Evolutionary conservation across 768 basidiomycete species (phyloP).

Genomic region (Sutorius australiensis): DNA sequence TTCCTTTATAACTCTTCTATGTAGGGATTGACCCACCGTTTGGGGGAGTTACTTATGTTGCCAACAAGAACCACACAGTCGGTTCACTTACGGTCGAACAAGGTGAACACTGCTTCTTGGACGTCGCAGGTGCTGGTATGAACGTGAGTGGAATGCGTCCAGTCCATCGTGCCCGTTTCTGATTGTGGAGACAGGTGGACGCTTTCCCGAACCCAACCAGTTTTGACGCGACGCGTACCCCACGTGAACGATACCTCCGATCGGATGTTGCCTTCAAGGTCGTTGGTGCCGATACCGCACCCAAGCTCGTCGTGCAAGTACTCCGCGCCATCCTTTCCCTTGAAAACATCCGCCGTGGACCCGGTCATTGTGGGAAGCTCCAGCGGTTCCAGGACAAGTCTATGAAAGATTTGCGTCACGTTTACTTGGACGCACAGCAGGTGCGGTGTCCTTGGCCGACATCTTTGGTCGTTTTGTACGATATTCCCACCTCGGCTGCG

Average conservation of each 20-base stretch:
- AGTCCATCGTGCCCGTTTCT: neutral
- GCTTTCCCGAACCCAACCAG: constrained; percentile 47
- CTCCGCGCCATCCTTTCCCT: constrained; percentile 62
- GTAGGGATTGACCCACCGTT: constrained; percentile 72
- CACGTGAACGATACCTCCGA: constrained; percentile 44
- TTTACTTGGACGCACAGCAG: constrained; percentile 53
- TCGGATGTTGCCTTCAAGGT: constrained; percentile 48
- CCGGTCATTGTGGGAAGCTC: constrained; percentile 62
- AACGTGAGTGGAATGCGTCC: constrained; percentile 44
- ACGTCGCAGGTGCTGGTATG: constrained; percentile 52
- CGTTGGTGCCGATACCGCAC: constrained; percentile 50
- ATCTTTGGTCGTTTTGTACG: constrained; percentile 53
- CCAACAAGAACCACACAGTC: constrained; percentile 43
- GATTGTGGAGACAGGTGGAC: constrained; percentile 35
- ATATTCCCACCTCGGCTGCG: constrained; percentile 13
- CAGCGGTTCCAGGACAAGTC: constrained; percentile 50
- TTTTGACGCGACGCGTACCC: constrained; percentile 43
- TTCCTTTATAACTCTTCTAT: constrained; percentile 3
- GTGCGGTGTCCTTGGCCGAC: constrained; percentile 63
- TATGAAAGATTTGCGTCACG: constrained; percentile 46
- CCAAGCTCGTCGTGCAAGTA: constrained; percentile 58
- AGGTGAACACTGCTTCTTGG: constrained; percentile 57
- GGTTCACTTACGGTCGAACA: constrained; percentile 41
- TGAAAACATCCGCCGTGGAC: constrained; percentile 59
- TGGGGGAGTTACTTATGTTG: constrained; percentile 60